Evolutionary conservation across 768 basidiomycete species (phyloP), one percentile per base, ranked within the genome.

Genomic region (Austroboletus festivus): DNA sequence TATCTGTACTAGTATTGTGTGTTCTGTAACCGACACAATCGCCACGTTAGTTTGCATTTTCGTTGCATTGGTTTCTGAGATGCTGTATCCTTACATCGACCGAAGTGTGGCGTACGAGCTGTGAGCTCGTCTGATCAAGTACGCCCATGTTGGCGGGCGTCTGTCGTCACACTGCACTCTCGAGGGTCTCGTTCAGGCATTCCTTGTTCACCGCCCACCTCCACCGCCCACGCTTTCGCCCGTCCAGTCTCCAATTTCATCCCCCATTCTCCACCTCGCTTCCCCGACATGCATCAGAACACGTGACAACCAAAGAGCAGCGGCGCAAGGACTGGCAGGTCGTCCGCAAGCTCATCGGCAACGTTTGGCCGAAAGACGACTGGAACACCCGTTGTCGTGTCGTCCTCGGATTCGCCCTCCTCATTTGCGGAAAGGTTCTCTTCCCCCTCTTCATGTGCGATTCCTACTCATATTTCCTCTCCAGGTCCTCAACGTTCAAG

Each of bases 401-500:
- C 18, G 53, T 96, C 0, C 68, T 89, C 3, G 96, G 95, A 0
- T 79, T 99, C 43, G 79, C 72, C 0, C 68, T 98, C 52, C 73
- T 97, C 38, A 75, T 97, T 38, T 72, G 78, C 15, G 93, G 91
- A 44, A 99, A 99, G 80, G 91, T 93, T 44, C 11, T 2, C 43
- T 20, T 16, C 26, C 18, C 22, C 38, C 20, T 6, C 35, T 3
- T 10, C 7, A 28, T 26, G 12, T 33, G 20, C 12, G 11, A 39
- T 19, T 41, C 16, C 9, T 34, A 20, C 10, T 52, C 45, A 60
- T 21, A 15, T n/a, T 28, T 33, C 4, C n/a, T 12, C 13, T 4
- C 38, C 47, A 93, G 93, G 70, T 96, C 38, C 71, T 97, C 48
- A 99, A 97, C 64, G 96, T 99, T 1, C 95, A 98, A 76, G 94